Percentiles rank a stretch among this genome's conserved stretches.
phyloP scores from a whole-genome alignment of 164 flowering plant genomes.

The grape (Vitis vinifera) region ASM3070453v1 NC_081808.1:21901501-21902000 shows the following conservation, averaged over 20 bases:
- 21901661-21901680: constrained; percentile 1
- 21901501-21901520: no score
- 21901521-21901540: no score
- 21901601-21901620: not conserved
- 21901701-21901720: not conserved
- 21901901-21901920: constrained; percentile 11
- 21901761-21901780: constrained; percentile 22
- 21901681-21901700: not conserved
- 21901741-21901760: constrained; percentile 34
- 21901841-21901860: not conserved
- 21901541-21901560: no score
- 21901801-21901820: not conserved
- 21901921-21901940: not conserved
- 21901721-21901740: constrained; percentile 29
- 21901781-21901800: not conserved
- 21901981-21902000: constrained; percentile 7
- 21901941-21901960: not conserved
- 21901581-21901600: not conserved
- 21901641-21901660: not conserved
- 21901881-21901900: constrained; percentile 16
- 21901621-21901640: not conserved
- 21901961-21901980: not conserved
- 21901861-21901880: not conserved
- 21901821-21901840: not conserved
- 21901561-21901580: no score